Percentiles rank a stretch among this genome's conserved stretches.
Evolutionary conservation across 129 eudicot species (phyloP).

Genomic region (Scalesia atractyloides): DNA sequence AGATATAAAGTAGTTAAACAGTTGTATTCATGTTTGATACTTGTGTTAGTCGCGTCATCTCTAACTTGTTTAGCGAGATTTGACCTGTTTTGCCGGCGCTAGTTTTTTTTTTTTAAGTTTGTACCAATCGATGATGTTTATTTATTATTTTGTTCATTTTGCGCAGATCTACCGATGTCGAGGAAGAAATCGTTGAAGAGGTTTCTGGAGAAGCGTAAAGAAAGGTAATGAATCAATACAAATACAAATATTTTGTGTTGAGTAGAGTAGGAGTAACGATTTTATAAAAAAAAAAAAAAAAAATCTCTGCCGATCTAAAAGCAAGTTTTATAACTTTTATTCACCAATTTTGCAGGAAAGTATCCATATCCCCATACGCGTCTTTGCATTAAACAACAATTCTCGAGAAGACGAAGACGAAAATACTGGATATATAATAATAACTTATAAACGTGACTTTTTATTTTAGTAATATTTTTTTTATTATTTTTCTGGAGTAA

Average conservation of each 20-base stretch:
- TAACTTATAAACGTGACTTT: constrained; percentile 16
- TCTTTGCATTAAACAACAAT: constrained; percentile 17
- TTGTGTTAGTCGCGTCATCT: no score
- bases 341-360: constrained; percentile 32
- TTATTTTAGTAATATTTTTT: neutral
- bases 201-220: constrained; percentile 72
- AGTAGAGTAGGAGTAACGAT: no score
- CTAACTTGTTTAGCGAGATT: no score
- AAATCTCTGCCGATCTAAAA: neutral
- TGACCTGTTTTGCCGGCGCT: no score
- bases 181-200: constrained; percentile 65
- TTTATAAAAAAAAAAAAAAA: no score
- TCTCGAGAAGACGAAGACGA: constrained; percentile 1
- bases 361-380: constrained; percentile 25
- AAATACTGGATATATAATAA: constrained; percentile 6
- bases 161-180: constrained; percentile 51
- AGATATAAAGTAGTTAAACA: no score
- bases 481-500: neutral
- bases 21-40: no score
- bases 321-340: neutral
- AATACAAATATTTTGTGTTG: no score
- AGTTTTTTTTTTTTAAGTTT: no score
- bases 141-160: neutral
- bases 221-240: constrained; percentile 39
- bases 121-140: no score